phyloP scores from a whole-genome alignment of 805 yeast species.

The Yarrowia bubula region DNA sequence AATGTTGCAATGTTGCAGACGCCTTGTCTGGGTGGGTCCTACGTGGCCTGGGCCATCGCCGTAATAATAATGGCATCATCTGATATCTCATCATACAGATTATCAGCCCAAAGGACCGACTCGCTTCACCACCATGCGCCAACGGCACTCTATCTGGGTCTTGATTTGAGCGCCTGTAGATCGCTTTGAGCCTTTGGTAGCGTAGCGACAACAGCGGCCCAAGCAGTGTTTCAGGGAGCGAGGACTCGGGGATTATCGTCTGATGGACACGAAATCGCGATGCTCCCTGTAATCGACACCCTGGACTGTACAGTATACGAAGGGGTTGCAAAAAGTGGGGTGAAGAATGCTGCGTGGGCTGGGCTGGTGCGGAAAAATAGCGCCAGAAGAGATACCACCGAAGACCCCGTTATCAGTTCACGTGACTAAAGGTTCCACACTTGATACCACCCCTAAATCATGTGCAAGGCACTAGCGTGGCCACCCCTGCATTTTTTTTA shows the following conservation, averaged over 20 bases:
- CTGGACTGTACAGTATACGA: neutral
- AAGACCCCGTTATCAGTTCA: neutral
- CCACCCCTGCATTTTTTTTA: constrained; percentile 18
- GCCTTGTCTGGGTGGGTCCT: no score
- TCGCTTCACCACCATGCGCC: neutral
- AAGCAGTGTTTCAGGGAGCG: neutral
- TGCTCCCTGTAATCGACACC: neutral
- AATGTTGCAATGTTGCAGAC: no score
- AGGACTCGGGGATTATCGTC: neutral
- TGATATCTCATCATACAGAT: no score
- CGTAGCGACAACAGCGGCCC: neutral
- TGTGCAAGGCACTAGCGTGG: constrained; percentile 21
- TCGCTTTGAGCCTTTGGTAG: neutral
- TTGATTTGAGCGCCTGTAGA: neutral
- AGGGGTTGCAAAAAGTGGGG: neutral
- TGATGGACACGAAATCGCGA: constrained; percentile 1
- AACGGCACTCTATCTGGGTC: constrained; percentile 11
- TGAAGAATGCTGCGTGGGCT: neutral
- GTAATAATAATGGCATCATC: no score
- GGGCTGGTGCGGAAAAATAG: neutral
- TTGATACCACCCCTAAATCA: neutral
- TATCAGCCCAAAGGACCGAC: no score
- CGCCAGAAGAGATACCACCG: no score
- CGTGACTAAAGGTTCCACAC: neutral
- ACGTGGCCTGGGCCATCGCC: no score